Evolutionary conservation across 2,329 filamentous ascomycete species (phyloP).

Genomic region (Neofusicoccum umdonicola): DNA sequence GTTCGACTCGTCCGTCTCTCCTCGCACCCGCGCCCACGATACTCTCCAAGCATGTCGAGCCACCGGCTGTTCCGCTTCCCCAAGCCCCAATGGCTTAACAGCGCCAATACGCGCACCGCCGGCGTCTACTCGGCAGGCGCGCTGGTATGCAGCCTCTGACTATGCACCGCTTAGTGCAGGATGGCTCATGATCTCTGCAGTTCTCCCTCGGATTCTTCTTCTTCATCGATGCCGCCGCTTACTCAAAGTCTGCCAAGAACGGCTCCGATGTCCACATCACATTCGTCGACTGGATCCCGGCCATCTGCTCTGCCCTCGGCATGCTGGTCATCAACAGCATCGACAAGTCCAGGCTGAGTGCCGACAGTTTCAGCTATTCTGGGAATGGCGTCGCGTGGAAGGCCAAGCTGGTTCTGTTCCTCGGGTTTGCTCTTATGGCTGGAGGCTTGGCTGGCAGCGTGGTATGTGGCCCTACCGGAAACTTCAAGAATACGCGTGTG

Average conservation of each 20-base stretch:
- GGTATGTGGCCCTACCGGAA: slow-evolving; percentile 35
- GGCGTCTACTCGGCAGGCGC: slow-evolving; percentile 67
- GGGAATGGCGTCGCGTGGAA: slow-evolving; percentile 70
- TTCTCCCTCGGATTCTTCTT: slow-evolving; percentile 70
- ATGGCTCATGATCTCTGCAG: slow-evolving; percentile 37
- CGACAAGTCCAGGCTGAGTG: slow-evolving; percentile 63
- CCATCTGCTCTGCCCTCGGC: slow-evolving; percentile 66
- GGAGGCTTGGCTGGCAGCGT: slow-evolving; percentile 66
- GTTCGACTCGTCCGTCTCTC: not conserved
- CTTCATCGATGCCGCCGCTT: slow-evolving; percentile 65
- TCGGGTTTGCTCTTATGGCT: slow-evolving; percentile 68
- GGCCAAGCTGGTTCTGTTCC: slow-evolving; percentile 64
- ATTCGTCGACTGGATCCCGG: slow-evolving; percentile 71
- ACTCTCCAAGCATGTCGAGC: slow-evolving; percentile 40
- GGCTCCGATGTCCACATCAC: slow-evolving; percentile 62
- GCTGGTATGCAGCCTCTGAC: slow-evolving; percentile 49
- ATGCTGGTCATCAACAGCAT: slow-evolving; percentile 74
- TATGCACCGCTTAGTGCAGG: not conserved
- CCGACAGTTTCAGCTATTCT: slow-evolving; percentile 64
- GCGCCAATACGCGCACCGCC: slow-evolving; percentile 59
- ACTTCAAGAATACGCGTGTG: not conserved
- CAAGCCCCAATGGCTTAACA: slow-evolving; percentile 66
- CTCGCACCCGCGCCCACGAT: not conserved
- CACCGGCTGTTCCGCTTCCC: slow-evolving; percentile 65
- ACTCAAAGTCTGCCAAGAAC: slow-evolving; percentile 61